Percentiles rank a stretch among this genome's conserved stretches.
Conservation (phyloP, 805 yeast species). For the Starmerella apis region DNA sequence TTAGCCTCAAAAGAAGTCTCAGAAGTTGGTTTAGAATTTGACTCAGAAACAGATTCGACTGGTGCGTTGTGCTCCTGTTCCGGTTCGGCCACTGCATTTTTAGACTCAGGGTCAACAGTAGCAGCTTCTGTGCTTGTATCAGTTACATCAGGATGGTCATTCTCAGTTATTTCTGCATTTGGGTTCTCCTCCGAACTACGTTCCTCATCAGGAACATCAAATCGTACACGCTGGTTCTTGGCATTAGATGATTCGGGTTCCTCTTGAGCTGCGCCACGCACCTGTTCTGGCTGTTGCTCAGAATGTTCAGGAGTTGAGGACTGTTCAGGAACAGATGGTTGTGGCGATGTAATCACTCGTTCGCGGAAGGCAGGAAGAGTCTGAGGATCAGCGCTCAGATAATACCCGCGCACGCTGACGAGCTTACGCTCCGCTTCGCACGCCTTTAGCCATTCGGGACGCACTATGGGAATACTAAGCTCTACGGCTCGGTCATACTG, state of each 20-base stretch:
- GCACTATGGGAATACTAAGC: slow-evolving; percentile 80
- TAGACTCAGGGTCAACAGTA: background rate
- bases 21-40: background rate
- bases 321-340: background rate
- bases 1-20: background rate
- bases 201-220: background rate
- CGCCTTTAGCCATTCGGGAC: slow-evolving; percentile 96
- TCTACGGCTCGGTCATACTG: slow-evolving; percentile 73
- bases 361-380: background rate
- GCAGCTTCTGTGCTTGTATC: background rate
- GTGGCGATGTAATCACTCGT: background rate
- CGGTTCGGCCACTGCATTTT: background rate
- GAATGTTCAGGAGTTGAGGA: background rate
- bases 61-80: background rate
- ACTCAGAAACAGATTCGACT: background rate
- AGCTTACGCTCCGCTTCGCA: slow-evolving; percentile 81
- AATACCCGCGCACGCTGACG: slow-evolving; percentile 79
- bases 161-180: background rate
- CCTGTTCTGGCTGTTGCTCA: background rate
- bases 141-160: background rate
- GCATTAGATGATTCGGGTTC: background rate
- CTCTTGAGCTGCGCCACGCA: background rate
- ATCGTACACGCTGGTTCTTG: background rate
- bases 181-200: background rate
- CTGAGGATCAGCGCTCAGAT: slow-evolving; percentile 33